phyloP scores from a whole-genome alignment of 768 basidiomycete species.

The Kwoniella pini region DNA sequence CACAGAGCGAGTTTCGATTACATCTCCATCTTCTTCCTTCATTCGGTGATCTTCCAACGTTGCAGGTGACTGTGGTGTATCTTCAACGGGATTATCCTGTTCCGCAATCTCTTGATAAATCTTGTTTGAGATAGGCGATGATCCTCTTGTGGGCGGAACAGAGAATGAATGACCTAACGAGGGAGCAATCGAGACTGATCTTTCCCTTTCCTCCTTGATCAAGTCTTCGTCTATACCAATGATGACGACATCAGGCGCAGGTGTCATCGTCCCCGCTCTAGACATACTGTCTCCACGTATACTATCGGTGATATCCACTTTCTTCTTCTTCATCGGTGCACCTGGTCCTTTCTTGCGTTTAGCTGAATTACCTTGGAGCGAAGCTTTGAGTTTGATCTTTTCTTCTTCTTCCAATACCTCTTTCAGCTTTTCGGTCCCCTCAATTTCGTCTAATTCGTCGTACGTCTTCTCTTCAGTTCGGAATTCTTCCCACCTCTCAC shows the following conservation, averaged over 20 bases:
- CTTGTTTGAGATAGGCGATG: slow-evolving; percentile 3
- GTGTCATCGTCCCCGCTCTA: neutral
- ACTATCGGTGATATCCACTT: slow-evolving; percentile 4
- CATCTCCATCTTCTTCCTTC: too few relatives aligned
- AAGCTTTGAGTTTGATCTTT: neutral
- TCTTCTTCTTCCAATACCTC: slow-evolving; percentile 19
- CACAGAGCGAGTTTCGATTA: too few relatives aligned
- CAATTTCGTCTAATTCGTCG: slow-evolving; percentile 22
- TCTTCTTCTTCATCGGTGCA: slow-evolving; percentile 3
- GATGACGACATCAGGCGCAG: neutral
- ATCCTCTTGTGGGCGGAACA: neutral
- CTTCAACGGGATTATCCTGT: neutral
- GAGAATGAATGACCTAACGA: neutral
- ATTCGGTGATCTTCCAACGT: too few relatives aligned
- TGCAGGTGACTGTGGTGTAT: slow-evolving; percentile 3
- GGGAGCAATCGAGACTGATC: neutral
- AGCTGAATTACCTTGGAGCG: neutral
- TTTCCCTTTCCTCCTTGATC: neutral
- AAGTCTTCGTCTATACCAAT: neutral
- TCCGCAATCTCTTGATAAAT: neutral
- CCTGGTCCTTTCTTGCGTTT: neutral
- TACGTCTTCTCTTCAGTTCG: slow-evolving; percentile 66
- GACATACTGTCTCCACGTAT: neutral
- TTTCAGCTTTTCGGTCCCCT: slow-evolving; percentile 7
- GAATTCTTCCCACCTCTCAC: slow-evolving; percentile 81